Conservation (phyloP, 164 flowering plant species). For the Hamamelis virginiana region DNA sequence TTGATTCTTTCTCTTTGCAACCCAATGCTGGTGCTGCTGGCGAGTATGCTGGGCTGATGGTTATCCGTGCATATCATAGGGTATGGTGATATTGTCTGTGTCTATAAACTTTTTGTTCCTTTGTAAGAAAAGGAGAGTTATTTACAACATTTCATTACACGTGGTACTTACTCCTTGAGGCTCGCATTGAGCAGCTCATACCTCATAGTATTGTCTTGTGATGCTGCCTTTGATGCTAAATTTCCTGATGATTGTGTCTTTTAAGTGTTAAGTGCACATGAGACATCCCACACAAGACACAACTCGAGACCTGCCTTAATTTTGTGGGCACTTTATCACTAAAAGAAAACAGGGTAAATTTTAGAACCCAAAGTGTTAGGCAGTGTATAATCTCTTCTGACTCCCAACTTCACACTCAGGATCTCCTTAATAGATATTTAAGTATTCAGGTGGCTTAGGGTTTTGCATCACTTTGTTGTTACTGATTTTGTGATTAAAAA, state of each 20-base stretch:
- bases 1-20: conserved; percentile 97
- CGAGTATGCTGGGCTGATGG: conserved; percentile 98
- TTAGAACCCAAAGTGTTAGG: background rate
- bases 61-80: conserved; percentile 96
- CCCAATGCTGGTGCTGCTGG: conserved; percentile 99
- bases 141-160: background rate
- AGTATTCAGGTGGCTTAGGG: background rate
- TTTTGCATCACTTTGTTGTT: background rate
- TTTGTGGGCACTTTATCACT: background rate
- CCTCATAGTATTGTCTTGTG: background rate
- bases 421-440: too few species aligned
- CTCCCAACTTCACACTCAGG: background rate
- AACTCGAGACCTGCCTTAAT: too few species aligned
- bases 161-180: background rate
- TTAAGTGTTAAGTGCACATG: too few species aligned
- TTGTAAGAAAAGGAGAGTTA: background rate
- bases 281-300: too few species aligned
- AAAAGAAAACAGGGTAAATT: background rate
- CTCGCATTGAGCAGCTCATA: background rate
- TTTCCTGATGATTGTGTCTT: too few species aligned
- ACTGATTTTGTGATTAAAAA: background rate
- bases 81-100: conserved; percentile 33
- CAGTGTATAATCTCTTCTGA: background rate
- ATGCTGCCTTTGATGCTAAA: background rate
- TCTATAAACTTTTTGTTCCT: background rate